A percentile compares a stretch with the other conserved stretches of the same genome.
Evolutionary conservation across 148 eudicot genomes (phyloP).

Genomic region (Beta vulgaris): DNA sequence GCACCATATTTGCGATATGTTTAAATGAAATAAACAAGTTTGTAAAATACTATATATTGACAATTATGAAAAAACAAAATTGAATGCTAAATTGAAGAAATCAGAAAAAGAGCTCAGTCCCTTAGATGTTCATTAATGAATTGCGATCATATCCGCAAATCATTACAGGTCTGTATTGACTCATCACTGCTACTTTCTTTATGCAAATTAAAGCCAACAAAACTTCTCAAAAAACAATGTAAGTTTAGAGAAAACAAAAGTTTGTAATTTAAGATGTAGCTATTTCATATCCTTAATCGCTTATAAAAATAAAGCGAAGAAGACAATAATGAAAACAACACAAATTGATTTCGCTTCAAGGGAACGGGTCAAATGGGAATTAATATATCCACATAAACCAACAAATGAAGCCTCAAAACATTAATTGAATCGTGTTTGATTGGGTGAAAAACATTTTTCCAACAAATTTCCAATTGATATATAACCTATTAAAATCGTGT

Average conservation of each 20-base stretch:
- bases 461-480: too few species aligned
- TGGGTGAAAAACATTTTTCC: too few species aligned
- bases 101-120: constrained; percentile 30
- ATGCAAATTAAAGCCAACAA: not conserved
- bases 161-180: constrained; percentile 81
- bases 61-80: too few species aligned
- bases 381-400: constrained; percentile 44
- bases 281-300: constrained; percentile 31
- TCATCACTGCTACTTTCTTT: constrained; percentile 43
- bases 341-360: constrained; percentile 61
- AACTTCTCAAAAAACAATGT: too few species aligned
- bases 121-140: constrained; percentile 59
- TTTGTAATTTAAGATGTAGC: constrained; percentile 30
- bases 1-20: too few species aligned
- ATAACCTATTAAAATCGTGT: too few species aligned
- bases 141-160: constrained; percentile 81
- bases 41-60: too few species aligned
- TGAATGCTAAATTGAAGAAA: not conserved
- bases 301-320: constrained; percentile 10
- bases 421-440: too few species aligned
- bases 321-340: constrained; percentile 33
- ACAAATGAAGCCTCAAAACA: constrained; percentile 50
- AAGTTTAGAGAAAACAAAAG: not conserved
- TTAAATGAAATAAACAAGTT: too few species aligned
- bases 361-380: constrained; percentile 73